Evolutionary conservation across 148 eudicot genomes (phyloP), one percentile per base, ranked within the genome.

Genomic region (Chenopodium album): DNA sequence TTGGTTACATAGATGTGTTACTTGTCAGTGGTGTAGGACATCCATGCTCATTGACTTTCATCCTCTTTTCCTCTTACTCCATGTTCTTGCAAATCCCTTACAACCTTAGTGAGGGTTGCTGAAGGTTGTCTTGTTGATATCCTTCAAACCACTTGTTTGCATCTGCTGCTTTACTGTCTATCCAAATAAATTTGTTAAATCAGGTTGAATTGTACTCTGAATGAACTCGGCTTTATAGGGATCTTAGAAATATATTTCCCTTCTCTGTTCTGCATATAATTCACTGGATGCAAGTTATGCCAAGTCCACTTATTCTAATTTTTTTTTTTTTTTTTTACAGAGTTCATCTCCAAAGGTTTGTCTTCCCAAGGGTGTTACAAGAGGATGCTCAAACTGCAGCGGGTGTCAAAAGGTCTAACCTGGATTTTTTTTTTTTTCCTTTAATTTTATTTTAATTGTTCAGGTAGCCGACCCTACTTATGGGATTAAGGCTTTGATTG

Each of bases 311-410:
- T 76, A 13, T 63, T 16, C 77, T 31, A 20, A 26, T 80, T 50
- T 20, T 67, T 76, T 81, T 64, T 77, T 28, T 34, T 80, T 50
- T 20, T 67, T 76, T 81, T 64, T 77, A 10, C 81, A 85, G 87
- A 72, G 76, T 37, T 66, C 54, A 26, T 71, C 84, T 34, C 44
- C 79, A 16, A 54, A 82, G 59, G 76, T 73, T 82, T 78, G 79
- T 73, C 94, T 90, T 82, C 95, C 98, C 0, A 90, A 88, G 87
- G 95, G 97, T 79, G 89, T 88, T 73, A 83, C 84, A 29, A 89
- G 87, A 34, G 94, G 93, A 82, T 90, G 92, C 79, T 19, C 87
- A 80, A 80, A 78, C 44, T 89, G 93, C 82, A 85, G 81, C 46
- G 84, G 85, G 26, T 92, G 90, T 82, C 88, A 86, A 84, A 90